Evolutionary conservation across 2,329 filamentous ascomycete genomes (phyloP).

Genomic region (Sphaerostilbella broomeana): DNA sequence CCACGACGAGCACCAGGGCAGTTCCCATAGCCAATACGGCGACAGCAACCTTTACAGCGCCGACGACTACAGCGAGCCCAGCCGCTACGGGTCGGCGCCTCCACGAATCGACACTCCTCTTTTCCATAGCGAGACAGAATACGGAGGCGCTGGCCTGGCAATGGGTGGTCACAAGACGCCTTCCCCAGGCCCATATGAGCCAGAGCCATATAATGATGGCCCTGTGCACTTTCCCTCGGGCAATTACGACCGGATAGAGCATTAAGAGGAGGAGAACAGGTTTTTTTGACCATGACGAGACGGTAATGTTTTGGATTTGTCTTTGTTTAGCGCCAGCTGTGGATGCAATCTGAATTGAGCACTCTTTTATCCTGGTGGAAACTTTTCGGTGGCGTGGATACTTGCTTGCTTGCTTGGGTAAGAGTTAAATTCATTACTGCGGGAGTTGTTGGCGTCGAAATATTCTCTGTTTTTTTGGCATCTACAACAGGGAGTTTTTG

Average conservation of each 20-base stretch:
- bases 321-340: too few species aligned
- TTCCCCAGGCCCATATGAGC: conserved; percentile 17
- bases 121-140: conserved; percentile 47
- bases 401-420: conserved; percentile 10
- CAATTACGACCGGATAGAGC: conserved; percentile 48
- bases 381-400: background rate
- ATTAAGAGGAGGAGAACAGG: background rate
- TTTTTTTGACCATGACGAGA: too few species aligned
- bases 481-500: conserved; percentile 8
- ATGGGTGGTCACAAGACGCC: conserved; percentile 8
- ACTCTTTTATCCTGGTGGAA: too few species aligned
- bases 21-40: conserved; percentile 27
- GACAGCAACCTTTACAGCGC: conserved; percentile 32
- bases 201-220: conserved; percentile 40
- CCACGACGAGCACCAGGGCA: conserved; percentile 33
- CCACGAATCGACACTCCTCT: conserved; percentile 32
- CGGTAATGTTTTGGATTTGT: too few species aligned
- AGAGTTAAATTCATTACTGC: conserved; percentile 2
- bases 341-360: conserved; percentile 17
- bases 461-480: conserved; percentile 9
- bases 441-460: conserved; percentile 12
- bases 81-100: conserved; percentile 34
- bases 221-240: conserved; percentile 50
- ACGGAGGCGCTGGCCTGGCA: conserved; percentile 23
- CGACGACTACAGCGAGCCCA: conserved; percentile 34